Evolutionary conservation across 2,329 filamentous ascomycete genomes (phyloP).

Genomic region (Colletotrichum sp.): DNA sequence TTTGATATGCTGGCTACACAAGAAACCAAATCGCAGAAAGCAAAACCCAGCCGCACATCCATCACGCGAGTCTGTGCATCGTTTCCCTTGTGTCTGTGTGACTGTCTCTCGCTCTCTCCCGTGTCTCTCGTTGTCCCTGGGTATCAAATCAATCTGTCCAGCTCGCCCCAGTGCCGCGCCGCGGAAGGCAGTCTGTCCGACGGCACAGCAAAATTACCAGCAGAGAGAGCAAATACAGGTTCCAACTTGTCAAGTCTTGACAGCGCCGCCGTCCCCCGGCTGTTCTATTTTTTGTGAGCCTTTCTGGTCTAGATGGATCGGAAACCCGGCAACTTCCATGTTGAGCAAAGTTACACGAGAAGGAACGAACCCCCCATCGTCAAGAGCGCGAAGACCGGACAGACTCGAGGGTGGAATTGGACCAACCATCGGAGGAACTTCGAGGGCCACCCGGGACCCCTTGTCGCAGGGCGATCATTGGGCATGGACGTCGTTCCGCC

Average conservation of each 20-base stretch:
- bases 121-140: background rate
- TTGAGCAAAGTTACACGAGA: background rate
- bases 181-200: background rate
- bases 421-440: background rate
- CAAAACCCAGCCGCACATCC: background rate
- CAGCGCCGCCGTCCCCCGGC: background rate
- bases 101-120: background rate
- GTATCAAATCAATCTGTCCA: background rate
- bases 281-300: background rate
- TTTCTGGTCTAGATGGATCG: background rate
- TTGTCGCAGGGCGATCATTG: background rate
- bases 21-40: background rate
- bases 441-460: background rate
- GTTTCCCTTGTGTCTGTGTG: background rate
- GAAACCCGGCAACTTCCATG: background rate
- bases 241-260: background rate
- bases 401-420: background rate
- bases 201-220: background rate
- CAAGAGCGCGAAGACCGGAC: background rate
- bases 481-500: background rate
- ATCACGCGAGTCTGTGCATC: background rate
- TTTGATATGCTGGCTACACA: background rate
- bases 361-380: background rate
- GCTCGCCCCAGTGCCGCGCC: background rate
- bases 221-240: background rate